A percentile compares a stretch with the other conserved stretches of the same genome.
Evolutionary conservation across 2,329 filamentous ascomycete species (phyloP).

Genomic region (Pseudogymnoascus sp.): DNA sequence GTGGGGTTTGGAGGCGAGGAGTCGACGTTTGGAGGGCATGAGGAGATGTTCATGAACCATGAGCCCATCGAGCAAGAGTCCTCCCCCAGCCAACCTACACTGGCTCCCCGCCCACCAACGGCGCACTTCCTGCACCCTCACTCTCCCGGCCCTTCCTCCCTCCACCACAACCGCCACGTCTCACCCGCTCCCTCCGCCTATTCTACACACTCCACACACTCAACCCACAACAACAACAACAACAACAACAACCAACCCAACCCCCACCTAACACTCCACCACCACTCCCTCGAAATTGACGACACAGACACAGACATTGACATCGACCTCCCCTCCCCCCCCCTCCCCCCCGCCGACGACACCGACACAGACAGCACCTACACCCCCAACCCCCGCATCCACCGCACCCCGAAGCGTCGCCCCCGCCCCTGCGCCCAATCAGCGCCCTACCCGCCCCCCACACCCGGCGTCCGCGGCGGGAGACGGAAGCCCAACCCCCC

Average conservation of each 20-base stretch:
- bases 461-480: too few species aligned
- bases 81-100: too few species aligned
- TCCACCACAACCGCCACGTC: background rate
- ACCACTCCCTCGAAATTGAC: background rate
- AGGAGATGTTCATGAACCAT: background rate
- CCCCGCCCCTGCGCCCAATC: background rate
- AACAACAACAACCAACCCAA: background rate
- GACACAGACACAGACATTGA: background rate
- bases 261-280: background rate
- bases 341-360: background rate
- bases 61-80: background rate
- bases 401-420: background rate
- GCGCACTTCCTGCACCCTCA: background rate
- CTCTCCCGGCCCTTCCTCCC: background rate
- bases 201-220: too few species aligned
- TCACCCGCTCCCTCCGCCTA: background rate
- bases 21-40: background rate
- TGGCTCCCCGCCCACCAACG: background rate
- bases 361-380: constrained; percentile 9
- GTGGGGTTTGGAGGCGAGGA: too few species aligned
- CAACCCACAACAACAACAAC: background rate
- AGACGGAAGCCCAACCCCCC: too few species aligned
- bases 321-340: background rate
- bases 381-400: constrained; percentile 14
- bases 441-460: too few species aligned